Evolutionary conservation across 176 grass and related monocot genomes (phyloP).

Genomic region (Musa beccarii): DNA sequence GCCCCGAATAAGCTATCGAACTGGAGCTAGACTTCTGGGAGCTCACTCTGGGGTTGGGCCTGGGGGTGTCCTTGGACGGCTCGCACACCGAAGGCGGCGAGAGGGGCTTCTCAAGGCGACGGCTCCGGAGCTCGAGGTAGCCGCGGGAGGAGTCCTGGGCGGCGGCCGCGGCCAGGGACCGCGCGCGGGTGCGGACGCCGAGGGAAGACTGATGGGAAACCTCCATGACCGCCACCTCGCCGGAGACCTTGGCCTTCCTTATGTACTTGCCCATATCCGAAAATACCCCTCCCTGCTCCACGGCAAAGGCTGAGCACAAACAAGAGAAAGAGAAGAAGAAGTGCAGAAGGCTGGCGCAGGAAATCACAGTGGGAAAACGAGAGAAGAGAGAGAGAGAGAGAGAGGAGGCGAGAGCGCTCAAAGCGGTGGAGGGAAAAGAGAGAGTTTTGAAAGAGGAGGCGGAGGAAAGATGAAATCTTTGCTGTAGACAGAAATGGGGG

Average conservation of each 20-base stretch:
- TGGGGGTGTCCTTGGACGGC: neutral
- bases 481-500: neutral
- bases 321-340: neutral
- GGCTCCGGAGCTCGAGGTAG: conserved; percentile 28
- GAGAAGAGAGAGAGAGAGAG: neutral
- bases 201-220: conserved; percentile 16
- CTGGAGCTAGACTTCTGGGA: neutral
- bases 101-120: conserved; percentile 23
- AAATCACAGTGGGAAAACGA: conserved; percentile 2
- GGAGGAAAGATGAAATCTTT: neutral
- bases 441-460: neutral
- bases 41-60: neutral
- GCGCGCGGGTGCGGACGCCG: conserved; percentile 24
- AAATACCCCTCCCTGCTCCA: neutral
- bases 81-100: neutral
- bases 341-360: neutral
- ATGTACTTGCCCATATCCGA: conserved; percentile 24
- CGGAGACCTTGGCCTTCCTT: conserved; percentile 20
- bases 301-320: neutral
- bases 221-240: conserved; percentile 29
- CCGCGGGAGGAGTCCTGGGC: conserved; percentile 4
- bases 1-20: neutral
- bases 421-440: neutral
- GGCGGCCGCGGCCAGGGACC: conserved; percentile 8
- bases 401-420: neutral